Percentiles rank a stretch among this genome's conserved stretches.
Evolutionary conservation across 139 green algal genomes (phyloP).

Genomic region (Asterochloris erici): DNA sequence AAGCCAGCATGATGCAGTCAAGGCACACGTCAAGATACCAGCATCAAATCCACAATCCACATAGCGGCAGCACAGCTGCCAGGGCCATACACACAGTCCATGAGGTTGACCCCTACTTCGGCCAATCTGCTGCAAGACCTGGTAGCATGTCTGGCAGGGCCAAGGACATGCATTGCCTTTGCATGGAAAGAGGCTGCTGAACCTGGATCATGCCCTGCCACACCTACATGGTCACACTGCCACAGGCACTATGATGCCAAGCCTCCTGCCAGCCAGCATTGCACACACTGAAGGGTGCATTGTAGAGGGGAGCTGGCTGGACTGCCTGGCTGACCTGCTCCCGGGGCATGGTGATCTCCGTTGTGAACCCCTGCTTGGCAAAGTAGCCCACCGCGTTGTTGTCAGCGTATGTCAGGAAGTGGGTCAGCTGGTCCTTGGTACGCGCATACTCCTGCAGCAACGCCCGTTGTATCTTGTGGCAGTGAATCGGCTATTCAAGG

Average conservation of each 20-base stretch:
- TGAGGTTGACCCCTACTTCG: not conserved
- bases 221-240: not conserved
- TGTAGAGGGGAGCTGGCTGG: not conserved
- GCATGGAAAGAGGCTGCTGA: no score
- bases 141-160: no score
- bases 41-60: no score
- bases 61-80: not conserved
- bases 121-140: no score
- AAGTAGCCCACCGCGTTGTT: constrained; percentile 99
- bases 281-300: not conserved
- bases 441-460: constrained; percentile 61
- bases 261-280: not conserved
- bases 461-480: not conserved
- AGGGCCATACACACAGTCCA: not conserved
- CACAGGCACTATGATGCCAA: not conserved
- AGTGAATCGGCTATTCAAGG: no score
- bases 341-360: constrained; percentile 69
- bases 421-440: constrained; percentile 66
- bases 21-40: not conserved
- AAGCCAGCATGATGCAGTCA: not conserved
- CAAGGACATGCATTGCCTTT: no score
- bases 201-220: no score
- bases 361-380: constrained; percentile 94
- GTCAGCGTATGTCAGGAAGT: constrained; percentile 99
- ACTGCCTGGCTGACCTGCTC: constrained; percentile 31